Conservation (phyloP, 2,329 filamentous ascomycete species). For the Cytospora chrysosperma region DNA sequence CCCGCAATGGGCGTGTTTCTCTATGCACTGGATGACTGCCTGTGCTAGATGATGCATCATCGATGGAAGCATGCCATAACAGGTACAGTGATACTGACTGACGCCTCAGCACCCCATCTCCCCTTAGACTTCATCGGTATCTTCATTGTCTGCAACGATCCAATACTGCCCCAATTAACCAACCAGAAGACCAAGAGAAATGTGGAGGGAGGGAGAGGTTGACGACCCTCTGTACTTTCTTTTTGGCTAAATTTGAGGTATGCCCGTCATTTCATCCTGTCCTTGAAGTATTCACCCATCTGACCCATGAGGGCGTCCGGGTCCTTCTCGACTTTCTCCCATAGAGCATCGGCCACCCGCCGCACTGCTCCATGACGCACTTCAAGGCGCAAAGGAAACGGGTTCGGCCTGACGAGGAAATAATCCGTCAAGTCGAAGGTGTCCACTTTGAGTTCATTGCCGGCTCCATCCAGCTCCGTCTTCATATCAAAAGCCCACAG, state of each 20-base stretch:
- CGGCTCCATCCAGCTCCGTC: constrained; percentile 29
- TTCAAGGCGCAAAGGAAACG: background rate
- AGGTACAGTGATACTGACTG: too few relatives aligned
- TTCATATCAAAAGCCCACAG: constrained; percentile 51
- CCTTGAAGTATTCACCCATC: background rate
- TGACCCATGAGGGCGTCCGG: background rate
- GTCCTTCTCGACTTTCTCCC: constrained; percentile 2
- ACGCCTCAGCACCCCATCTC: too few relatives aligned
- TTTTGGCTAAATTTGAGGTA: background rate
- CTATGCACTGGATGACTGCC: too few relatives aligned
- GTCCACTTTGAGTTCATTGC: constrained; percentile 20
- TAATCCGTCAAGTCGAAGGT: background rate
- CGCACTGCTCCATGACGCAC: background rate
- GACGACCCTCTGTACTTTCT: background rate
- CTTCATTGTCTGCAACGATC: too few relatives aligned
- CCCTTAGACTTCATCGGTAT: too few relatives aligned
- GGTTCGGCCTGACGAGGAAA: constrained; percentile 5
- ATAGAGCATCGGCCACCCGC: background rate
- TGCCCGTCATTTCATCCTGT: background rate
- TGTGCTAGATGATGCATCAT: too few relatives aligned
- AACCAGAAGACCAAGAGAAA: too few relatives aligned
- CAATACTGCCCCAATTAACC: too few relatives aligned
- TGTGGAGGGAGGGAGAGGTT: too few relatives aligned
- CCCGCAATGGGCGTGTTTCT: too few relatives aligned
- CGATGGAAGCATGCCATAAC: too few relatives aligned